Evolutionary conservation across 2,329 filamentous ascomycete species (phyloP), one percentile per base, ranked within the genome.

Genomic region (Trichoderma simmonsii): DNA sequence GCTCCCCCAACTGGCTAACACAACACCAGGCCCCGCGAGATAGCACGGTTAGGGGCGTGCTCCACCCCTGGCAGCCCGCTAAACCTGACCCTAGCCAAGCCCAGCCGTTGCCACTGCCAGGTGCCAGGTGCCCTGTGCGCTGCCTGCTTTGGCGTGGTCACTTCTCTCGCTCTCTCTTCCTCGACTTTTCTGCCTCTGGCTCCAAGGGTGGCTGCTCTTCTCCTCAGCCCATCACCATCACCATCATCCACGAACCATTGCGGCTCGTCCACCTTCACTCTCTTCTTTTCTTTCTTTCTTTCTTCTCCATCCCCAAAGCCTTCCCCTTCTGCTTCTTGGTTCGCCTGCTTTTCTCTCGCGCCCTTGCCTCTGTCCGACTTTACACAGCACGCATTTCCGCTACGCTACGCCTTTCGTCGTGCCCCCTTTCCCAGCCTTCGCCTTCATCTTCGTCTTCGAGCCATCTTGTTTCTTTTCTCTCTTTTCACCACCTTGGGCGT

Each of bases 401-500:
- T 36, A 69, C 72, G 67, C 66, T 36, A 70, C 72, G 67, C 66
- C 56, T 61, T 66, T 66, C 60, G 71, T 73, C 75, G 75, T 75
- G 75, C 78, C 80, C 76, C 78, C 79, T 81, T 81, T 77, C 76
- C 78, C 74, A 74, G 72, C 75, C 62, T 77, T 75, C 75, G 73
- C 66, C 72, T 73, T 64, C 73, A 69, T 74, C 62, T 77, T 75
- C 75, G 73, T 66, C 72, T 73, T 64, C 73, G 72, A 70, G 73
- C 73, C 73, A 67, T 70, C 73, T 62, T 71, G 72, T 63, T 72
- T 51, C 71, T 64, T 63, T 74, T 71, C 72, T 75, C 73, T 70
- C 75, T 70, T 75, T 70, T 75, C 73, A 74, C 74, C 72, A 66
- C 73, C 74, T 54, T 57, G 77, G 54, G 76, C 78, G 75, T 75